These are phyloP conservation scores for Blumeria hordei DNA, from an alignment of 2,329 filamentous ascomycete species.

Conservation along the genomic window DNA sequence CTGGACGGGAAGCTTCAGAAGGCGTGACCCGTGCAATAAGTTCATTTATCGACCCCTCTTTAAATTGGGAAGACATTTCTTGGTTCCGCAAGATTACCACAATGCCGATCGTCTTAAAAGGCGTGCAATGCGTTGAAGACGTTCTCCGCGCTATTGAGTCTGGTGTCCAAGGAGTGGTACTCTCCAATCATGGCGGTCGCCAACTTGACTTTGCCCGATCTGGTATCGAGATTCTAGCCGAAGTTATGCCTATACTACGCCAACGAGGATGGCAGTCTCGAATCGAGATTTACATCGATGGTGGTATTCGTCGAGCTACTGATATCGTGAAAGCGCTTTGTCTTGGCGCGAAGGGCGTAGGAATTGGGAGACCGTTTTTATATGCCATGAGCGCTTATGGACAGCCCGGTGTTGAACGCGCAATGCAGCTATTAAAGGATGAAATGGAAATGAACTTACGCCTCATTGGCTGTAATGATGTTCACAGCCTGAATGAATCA, in stretches of 20 bases:
- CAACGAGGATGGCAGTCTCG: constrained; percentile 47
- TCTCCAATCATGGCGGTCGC: constrained; percentile 87
- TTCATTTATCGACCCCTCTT: constrained; percentile 83
- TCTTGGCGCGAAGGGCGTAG: constrained; percentile 73
- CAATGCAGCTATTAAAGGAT: constrained; percentile 80
- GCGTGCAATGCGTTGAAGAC: constrained; percentile 87
- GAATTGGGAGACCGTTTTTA: constrained; percentile 82
- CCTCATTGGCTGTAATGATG: constrained; percentile 51
- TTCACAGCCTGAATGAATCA: constrained; percentile 58
- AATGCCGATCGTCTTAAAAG: constrained; percentile 93
- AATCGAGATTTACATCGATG: constrained; percentile 79
- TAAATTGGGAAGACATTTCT: constrained; percentile 81
- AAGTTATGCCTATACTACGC: constrained; percentile 73
- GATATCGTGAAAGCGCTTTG: constrained; percentile 93
- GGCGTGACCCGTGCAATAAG: constrained; percentile 88
- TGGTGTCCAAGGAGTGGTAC: constrained; percentile 69
- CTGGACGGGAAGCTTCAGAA: constrained; percentile 62
- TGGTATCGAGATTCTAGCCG: constrained; percentile 70
- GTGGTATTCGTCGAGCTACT: constrained; percentile 69
- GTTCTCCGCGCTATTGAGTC: constrained; percentile 65
- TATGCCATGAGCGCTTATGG: constrained; percentile 94
- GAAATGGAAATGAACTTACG: constrained; percentile 99
- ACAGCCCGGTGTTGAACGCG: constrained; percentile 61
- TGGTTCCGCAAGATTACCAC: constrained; percentile 81
- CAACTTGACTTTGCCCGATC: constrained; percentile 85